Evolutionary conservation across 257 asterid species (phyloP).

Genomic region (Craterostigma plantagineum): DNA sequence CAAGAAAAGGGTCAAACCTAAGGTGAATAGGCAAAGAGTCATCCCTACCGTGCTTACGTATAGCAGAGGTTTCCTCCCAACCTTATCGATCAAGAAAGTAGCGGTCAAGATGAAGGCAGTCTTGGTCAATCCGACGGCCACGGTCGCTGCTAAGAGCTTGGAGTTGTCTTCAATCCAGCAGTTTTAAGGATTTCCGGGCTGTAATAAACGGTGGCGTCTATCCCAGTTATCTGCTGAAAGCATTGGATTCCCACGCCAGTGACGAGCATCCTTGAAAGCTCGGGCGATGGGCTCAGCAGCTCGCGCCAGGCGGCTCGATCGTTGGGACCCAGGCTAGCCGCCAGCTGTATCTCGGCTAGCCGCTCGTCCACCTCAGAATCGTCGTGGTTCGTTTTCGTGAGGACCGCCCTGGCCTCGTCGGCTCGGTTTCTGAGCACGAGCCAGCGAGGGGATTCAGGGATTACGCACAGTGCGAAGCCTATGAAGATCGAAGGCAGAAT

Average conservation of each 20-base stretch:
- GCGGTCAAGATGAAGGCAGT: constrained; percentile 57
- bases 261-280: constrained; percentile 49
- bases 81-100: constrained; percentile 55
- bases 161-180: constrained; percentile 45
- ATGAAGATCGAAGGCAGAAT: constrained; percentile 62
- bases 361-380: constrained; percentile 70
- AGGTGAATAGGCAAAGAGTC: constrained; percentile 51
- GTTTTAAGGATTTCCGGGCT: constrained; percentile 69
- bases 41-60: constrained; percentile 83
- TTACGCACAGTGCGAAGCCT: constrained; percentile 48
- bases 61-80: constrained; percentile 73
- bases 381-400: constrained; percentile 54
- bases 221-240: constrained; percentile 83
- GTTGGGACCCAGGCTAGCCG: constrained; percentile 31
- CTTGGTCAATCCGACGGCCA: constrained; percentile 75
- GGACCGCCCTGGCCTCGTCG: constrained; percentile 61
- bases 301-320: constrained; percentile 67
- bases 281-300: constrained; percentile 50
- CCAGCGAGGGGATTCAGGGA: constrained; percentile 94
- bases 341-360: constrained; percentile 50
- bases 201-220: constrained; percentile 84
- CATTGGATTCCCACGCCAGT: constrained; percentile 82
- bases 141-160: constrained; percentile 72
- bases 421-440: constrained; percentile 45
- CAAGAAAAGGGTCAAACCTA: constrained; percentile 32